Evolutionary conservation across 495 filamentous ascomycete species (phyloP), one percentile per base, ranked within the genome.

Genomic region (Xylaria bambusicola): DNA sequence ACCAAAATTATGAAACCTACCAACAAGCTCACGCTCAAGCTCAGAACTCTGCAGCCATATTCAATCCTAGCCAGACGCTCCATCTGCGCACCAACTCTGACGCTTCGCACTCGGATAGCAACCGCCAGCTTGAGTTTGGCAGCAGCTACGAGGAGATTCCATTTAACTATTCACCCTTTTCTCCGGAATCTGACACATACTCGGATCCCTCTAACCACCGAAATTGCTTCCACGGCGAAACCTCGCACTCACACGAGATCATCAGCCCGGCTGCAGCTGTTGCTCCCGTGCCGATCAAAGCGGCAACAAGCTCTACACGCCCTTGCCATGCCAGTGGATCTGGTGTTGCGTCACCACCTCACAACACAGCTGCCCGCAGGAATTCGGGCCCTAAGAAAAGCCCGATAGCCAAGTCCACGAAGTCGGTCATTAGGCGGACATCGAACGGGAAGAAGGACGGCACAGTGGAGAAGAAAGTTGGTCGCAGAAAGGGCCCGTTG

Each of bases 101-200:
- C 57, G 92, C 91, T 2, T 93, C 92, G 0, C 85, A 87, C 38
- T 92, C 90, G 9, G 87, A 90, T 56, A 74, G 73, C 24, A 72
- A 59, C 33, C 73, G 55, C 63, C 84, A 79, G 58, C 84, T 77
- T 58, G 78, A 82, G n/a, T 83, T 89, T 69, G 84, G 89, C 64
- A 93, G 90, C 76, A 93, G 90, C 75, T 94, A 83, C 66, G 89
- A 96, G 65, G 90, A 95, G 52, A 82, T 94, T 35, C 75, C 82
- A 6, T 87, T 90, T 29, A 83, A 90, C 62, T 86, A 86, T 63
- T 91, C 86, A 0, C 88, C 89, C 15, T 83, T 76, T 65, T 82
- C 86, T 50, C 81, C 88, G 27, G 87, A 83, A 27, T 84, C 84
- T 2, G 84, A 89, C 13, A 75, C 73, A n/a, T 88, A 82, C 62